Base-by-base conservation (phyloP, 345 rosid genomes). In the Rhizophora mangle region DNA sequence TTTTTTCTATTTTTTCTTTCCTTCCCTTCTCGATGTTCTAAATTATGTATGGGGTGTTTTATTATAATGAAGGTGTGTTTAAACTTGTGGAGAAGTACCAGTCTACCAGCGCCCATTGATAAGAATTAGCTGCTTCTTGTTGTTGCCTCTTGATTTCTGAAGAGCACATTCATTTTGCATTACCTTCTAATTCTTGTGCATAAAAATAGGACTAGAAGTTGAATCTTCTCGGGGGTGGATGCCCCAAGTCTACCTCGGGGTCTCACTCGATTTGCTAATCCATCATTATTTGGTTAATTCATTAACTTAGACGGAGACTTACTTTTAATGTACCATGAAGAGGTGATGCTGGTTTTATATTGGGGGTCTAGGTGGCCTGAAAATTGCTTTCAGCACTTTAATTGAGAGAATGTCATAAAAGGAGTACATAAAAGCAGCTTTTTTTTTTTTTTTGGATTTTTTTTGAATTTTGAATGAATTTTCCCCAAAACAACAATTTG, bases 51-150 rank as follows among this genome's bases (percentile, higher is more conserved):
- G 60, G 60, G 60, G 81, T 68, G 84, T 73, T 77, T 3, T 73
- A 43, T 13, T 43, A 11, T 43, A 13, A 43, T 72, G 68, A 47
- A 64, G 67, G 77, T 78, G 82, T 80, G 84, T 57, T 77, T 66
- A 21, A 78, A n/a, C 63, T 78, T 76, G 37, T 72, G 74, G 63
- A 60, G 63, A n/a, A 69, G 82, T 79, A 77, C 59, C 78, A 56
- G 29, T 13, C 60, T 56, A 22, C 60, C 60, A 56, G 29, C 26
- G 13, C 49, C 27, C 59, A 77, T 49, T 69, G 59, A 39, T 68
- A 62, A 49, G 67, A 69, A 47, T 24, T 32, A 37, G 69, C 51
- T 30, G 2, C 47, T 60, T 22, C 30, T 52, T n/a, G n/a, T 46
- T 47, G 39, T 6, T 56, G 49, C 70, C n/a, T 47, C 37, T n/a